Conservation (phyloP, 2,329 filamentous ascomycete species). For the Alternaria tenuissima region DNA sequence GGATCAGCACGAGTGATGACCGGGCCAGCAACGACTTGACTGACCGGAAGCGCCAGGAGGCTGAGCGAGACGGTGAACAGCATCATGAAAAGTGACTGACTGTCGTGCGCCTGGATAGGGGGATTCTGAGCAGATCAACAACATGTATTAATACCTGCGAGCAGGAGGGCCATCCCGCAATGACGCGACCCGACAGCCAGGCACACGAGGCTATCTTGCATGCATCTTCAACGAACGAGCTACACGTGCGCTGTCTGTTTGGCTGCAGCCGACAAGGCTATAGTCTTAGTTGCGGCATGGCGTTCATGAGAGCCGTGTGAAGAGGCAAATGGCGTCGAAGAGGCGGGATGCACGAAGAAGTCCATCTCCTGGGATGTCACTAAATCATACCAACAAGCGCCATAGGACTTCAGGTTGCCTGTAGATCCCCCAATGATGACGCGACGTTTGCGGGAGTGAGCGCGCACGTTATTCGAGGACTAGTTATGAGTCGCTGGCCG, state of each 20-base stretch:
- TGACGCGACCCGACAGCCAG: constrained; percentile 18
- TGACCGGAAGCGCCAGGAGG: constrained; percentile 29
- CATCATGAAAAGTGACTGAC: constrained; percentile 24
- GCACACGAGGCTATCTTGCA: constrained; percentile 11
- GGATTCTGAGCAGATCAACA: neutral
- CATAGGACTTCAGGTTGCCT: neutral
- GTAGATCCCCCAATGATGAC: constrained; percentile 11
- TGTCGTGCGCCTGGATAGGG: constrained; percentile 26
- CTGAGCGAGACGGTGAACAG: constrained; percentile 22
- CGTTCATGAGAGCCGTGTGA: constrained; percentile 3
- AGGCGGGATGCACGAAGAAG: constrained; percentile 16
- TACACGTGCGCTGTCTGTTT: constrained; percentile 21
- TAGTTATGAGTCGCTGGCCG: constrained; percentile 26
- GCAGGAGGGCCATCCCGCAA: constrained; percentile 4
- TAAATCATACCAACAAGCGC: neutral
- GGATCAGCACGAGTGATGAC: constrained; percentile 8
- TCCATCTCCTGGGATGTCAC: constrained; percentile 16
- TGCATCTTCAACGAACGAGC: neutral
- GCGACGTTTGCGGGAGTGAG: neutral
- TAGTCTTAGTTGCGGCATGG: constrained; percentile 8
- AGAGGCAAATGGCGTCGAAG: constrained; percentile 12
- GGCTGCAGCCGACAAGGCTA: constrained; percentile 14
- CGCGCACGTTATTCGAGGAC: constrained; percentile 26
- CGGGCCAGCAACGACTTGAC: constrained; percentile 28
- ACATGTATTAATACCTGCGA: constrained; percentile 22